These are phyloP conservation scores for Croton laevigatus DNA, from an alignment of 441 rosid genomes.

Conservation along the genomic window DNA sequence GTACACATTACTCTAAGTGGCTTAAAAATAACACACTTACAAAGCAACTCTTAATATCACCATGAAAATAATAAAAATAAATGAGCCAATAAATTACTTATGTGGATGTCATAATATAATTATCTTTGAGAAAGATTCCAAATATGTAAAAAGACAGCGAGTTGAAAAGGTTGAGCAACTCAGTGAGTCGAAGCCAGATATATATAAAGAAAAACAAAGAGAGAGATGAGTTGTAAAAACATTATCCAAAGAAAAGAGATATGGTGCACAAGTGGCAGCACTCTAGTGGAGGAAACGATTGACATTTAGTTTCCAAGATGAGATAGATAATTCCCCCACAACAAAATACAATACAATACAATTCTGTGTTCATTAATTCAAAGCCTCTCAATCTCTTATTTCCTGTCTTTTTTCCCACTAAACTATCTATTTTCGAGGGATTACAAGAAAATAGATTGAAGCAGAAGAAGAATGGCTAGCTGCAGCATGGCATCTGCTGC, in stretches of 20 bases:
- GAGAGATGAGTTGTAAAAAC: constrained; percentile 23
- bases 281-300: constrained; percentile 57
- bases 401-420: neutral
- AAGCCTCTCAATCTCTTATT: constrained; percentile 34
- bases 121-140: neutral
- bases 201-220: too few species aligned
- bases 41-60: too few species aligned
- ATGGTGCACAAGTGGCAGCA: constrained; percentile 58
- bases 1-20: too few species aligned
- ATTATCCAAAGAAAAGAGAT: constrained; percentile 63
- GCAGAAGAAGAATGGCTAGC: constrained; percentile 45
- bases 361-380: constrained; percentile 24
- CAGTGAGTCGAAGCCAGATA: neutral
- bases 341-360: neutral
- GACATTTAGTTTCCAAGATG: constrained; percentile 27
- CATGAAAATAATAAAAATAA: too few species aligned
- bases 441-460: neutral
- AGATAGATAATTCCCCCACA: constrained; percentile 43
- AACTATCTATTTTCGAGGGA: neutral
- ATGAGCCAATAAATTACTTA: too few species aligned
- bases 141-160: neutral
- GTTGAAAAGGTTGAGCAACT: neutral
- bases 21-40: too few species aligned
- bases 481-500: constrained; percentile 77
- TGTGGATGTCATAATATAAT: too few species aligned